Evolutionary conservation across 306 rosid genomes (phyloP).

Genomic region (Heteromeles arbutifolia): DNA sequence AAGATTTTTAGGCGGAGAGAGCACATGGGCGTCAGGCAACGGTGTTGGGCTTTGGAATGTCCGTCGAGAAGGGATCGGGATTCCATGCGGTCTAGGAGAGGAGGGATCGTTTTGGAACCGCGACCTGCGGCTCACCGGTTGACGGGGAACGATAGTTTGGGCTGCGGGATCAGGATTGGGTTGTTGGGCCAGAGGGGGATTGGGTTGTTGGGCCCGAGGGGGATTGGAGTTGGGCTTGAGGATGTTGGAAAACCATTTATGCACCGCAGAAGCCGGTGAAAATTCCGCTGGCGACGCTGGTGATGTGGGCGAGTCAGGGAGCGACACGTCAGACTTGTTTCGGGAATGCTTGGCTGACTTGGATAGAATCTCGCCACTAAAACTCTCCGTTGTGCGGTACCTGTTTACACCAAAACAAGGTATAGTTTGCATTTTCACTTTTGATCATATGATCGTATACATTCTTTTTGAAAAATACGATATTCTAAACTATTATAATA

Average conservation of each 20-base stretch:
- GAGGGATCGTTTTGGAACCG: conserved; percentile 61
- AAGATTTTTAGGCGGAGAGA: conserved; percentile 72
- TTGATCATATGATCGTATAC: background rate
- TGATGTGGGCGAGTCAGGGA: background rate
- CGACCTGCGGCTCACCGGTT: conserved; percentile 33
- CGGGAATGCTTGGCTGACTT: conserved; percentile 53
- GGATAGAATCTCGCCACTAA: conserved; percentile 65
- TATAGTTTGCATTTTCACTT: background rate
- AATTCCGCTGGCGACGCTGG: background rate
- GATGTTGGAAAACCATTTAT: conserved; percentile 56
- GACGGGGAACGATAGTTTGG: conserved; percentile 43
- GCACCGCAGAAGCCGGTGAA: conserved; percentile 51
- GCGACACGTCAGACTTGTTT: conserved; percentile 42
- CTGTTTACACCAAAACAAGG: conserved; percentile 10
- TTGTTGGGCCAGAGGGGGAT: conserved; percentile 13
- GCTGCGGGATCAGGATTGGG: conserved; percentile 22
- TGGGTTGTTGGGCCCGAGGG: conserved; percentile 15
- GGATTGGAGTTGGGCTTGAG: conserved; percentile 34
- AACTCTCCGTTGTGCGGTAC: conserved; percentile 40
- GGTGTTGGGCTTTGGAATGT: conserved; percentile 18
- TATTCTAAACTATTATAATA: no score
- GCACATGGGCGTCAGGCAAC: conserved; percentile 21
- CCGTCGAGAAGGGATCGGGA: conserved; percentile 31
- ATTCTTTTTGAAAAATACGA: no score
- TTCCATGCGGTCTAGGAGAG: conserved; percentile 39